A percentile compares a stretch with the other conserved stretches of the same genome.
These are phyloP conservation scores for Fusarium sp. DNA, from an alignment of 2,329 filamentous ascomycete species.

Conservation along the genomic window DNA sequence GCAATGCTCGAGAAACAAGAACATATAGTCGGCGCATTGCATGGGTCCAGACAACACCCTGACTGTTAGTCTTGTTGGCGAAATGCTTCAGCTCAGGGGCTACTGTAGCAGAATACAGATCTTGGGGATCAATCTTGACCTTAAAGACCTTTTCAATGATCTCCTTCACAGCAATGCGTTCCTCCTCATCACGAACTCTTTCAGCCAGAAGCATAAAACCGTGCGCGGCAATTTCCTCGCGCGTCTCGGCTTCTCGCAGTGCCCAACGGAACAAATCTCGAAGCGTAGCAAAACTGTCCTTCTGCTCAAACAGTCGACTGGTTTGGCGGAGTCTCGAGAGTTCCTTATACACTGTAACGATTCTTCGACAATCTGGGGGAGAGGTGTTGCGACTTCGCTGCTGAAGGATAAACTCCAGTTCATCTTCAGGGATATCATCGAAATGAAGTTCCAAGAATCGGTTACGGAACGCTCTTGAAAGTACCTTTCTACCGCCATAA, in stretches of 20 bases:
- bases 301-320: constrained; percentile 93
- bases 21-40: constrained; percentile 94
- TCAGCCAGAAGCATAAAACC: constrained; percentile 97
- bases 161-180: constrained; percentile 84
- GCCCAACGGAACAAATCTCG: constrained; percentile 98
- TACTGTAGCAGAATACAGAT: constrained; percentile 75
- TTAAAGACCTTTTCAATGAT: constrained; percentile 94
- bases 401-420: constrained; percentile 91
- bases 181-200: constrained; percentile 90
- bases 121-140: constrained; percentile 80
- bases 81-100: constrained; percentile 69
- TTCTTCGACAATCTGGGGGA: constrained; percentile 89
- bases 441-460: constrained; percentile 97
- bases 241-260: constrained; percentile 82
- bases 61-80: constrained; percentile 62
- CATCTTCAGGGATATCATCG: constrained; percentile 96
- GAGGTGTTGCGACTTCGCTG: constrained; percentile 88
- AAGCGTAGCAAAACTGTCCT: constrained; percentile 95
- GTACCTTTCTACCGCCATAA: constrained; percentile 92
- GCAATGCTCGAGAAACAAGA: constrained; percentile 86
- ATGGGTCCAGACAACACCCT: constrained; percentile 90
- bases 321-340: constrained; percentile 91
- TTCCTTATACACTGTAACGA: constrained; percentile 94
- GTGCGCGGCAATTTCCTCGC: constrained; percentile 89
- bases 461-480: constrained; percentile 96